Evolutionary conservation across 805 yeast genomes (phyloP).

Genomic region (Wickerhamiella spandovensis): DNA sequence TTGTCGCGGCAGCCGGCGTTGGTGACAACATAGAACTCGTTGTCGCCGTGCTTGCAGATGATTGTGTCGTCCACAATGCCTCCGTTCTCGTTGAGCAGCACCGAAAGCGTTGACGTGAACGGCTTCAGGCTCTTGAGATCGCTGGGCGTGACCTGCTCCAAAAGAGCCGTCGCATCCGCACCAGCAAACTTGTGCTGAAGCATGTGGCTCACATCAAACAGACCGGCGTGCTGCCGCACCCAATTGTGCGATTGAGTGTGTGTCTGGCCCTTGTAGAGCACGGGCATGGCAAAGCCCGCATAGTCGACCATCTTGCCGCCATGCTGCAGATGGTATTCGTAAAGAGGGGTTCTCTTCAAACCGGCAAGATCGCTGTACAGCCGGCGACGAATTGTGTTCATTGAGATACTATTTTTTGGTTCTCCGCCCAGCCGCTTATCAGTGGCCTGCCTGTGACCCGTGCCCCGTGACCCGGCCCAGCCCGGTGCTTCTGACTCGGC

Average conservation of each 20-base stretch:
- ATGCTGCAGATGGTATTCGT: slow-evolving; percentile 59
- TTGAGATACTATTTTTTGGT: neutral
- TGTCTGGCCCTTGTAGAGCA: slow-evolving; percentile 66
- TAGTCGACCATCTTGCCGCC: slow-evolving; percentile 91
- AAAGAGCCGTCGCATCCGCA: slow-evolving; percentile 45
- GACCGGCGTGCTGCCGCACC: slow-evolving; percentile 79
- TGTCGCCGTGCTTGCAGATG: slow-evolving; percentile 65
- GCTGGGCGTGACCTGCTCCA: slow-evolving; percentile 79
- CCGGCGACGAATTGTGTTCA: slow-evolving; percentile 1
- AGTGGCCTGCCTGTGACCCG: no score
- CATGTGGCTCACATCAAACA: slow-evolving; percentile 97
- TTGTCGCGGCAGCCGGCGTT: slow-evolving; percentile 90
- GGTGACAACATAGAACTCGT: slow-evolving; percentile 74
- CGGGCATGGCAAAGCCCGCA: slow-evolving; percentile 96
- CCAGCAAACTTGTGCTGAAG: slow-evolving; percentile 77
- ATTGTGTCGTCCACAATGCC: slow-evolving; percentile 90
- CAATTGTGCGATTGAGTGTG: slow-evolving; percentile 91
- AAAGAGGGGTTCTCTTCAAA: slow-evolving; percentile 50
- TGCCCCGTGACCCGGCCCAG: neutral
- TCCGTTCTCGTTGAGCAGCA: slow-evolving; percentile 59
- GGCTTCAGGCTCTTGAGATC: slow-evolving; percentile 48
- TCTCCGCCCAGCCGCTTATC: no score
- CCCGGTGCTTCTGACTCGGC: neutral
- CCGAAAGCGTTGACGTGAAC: slow-evolving; percentile 61
- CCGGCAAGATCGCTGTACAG: neutral